phyloP scores from a whole-genome alignment of 164 flowering plant genomes.

The Houttuynia cordata region DNA sequence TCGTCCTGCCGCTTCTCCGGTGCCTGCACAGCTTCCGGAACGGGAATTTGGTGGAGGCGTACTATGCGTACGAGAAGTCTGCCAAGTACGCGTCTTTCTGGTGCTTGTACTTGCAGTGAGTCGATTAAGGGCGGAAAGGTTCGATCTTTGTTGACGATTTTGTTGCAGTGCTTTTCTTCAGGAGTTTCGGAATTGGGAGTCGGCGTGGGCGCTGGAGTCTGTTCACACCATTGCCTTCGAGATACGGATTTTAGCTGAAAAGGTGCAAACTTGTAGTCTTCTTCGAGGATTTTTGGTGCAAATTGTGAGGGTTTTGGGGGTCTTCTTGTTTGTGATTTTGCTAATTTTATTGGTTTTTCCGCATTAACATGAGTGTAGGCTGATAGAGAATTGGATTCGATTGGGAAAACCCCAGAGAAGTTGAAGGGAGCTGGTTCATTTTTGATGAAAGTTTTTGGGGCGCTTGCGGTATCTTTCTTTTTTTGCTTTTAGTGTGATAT shows the following conservation, averaged over 20 bases:
- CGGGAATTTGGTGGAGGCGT: constrained; percentile 54
- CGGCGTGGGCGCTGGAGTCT: constrained; percentile 94
- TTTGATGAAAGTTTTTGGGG: constrained; percentile 97
- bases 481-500: neutral
- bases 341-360: neutral
- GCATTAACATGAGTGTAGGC: constrained; percentile 38
- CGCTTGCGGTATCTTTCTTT: constrained; percentile 62
- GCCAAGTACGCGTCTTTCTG: constrained; percentile 40
- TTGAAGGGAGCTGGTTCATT: constrained; percentile 97
- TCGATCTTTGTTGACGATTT: neutral
- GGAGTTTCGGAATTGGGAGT: constrained; percentile 96
- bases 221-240: constrained; percentile 65
- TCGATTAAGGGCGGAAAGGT: neutral
- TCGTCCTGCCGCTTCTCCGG: constrained; percentile 46
- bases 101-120: neutral
- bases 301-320: too few species aligned
- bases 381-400: constrained; percentile 72
- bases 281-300: neutral
- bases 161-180: constrained; percentile 73
- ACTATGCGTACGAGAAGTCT: constrained; percentile 69
- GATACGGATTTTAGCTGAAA: constrained; percentile 91
- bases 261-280: constrained; percentile 20
- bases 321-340: neutral
- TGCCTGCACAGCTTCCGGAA: constrained; percentile 53
- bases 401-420: constrained; percentile 76